Percentiles rank a stretch among this genome's conserved stretches.
Conservation (phyloP, 2,329 filamentous ascomycete genomes). For the Macroventuria anomochaeta region DNA sequence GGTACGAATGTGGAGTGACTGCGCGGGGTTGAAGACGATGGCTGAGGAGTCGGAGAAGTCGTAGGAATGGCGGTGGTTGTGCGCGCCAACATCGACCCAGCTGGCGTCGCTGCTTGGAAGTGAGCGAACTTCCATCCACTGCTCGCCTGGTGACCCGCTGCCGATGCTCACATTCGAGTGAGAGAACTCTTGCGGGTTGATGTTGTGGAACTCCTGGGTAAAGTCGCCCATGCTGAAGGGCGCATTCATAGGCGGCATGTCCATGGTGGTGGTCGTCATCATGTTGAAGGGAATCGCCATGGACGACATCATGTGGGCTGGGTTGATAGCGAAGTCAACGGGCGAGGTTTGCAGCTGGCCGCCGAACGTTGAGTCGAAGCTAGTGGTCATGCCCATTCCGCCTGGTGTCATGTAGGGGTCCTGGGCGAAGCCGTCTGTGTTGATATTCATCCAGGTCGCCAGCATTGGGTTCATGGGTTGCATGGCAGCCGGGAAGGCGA, state of each 20-base stretch:
- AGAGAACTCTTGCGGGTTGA: conserved; percentile 54
- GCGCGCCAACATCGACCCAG: conserved; percentile 77
- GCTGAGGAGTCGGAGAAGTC: conserved; percentile 65
- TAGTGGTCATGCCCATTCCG: conserved; percentile 43
- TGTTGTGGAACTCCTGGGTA: conserved; percentile 67
- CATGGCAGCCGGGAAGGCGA: conserved; percentile 44
- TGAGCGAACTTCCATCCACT: conserved; percentile 85
- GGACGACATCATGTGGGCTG: conserved; percentile 50
- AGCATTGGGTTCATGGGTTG: conserved; percentile 45
- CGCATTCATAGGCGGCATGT: conserved; percentile 44
- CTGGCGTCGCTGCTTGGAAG: conserved; percentile 85
- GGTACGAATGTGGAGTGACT: conserved; percentile 86
- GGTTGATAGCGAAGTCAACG: conserved; percentile 55
- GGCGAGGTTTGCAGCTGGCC: conserved; percentile 54
- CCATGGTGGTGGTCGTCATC: conserved; percentile 53
- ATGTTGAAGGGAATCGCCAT: conserved; percentile 53
- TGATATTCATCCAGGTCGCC: conserved; percentile 55
- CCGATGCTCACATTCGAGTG: conserved; percentile 49
- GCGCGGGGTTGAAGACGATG: conserved; percentile 88
- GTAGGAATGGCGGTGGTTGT: conserved; percentile 66
- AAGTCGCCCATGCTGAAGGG: conserved; percentile 68
- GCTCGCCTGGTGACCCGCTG: conserved; percentile 74
- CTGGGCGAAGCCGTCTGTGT: conserved; percentile 39
- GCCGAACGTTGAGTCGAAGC: conserved; percentile 50
- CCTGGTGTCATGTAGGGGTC: conserved; percentile 32